Base-by-base conservation (phyloP, 495 filamentous ascomycete species). In the Amphirosellinia nigrospora region DNA sequence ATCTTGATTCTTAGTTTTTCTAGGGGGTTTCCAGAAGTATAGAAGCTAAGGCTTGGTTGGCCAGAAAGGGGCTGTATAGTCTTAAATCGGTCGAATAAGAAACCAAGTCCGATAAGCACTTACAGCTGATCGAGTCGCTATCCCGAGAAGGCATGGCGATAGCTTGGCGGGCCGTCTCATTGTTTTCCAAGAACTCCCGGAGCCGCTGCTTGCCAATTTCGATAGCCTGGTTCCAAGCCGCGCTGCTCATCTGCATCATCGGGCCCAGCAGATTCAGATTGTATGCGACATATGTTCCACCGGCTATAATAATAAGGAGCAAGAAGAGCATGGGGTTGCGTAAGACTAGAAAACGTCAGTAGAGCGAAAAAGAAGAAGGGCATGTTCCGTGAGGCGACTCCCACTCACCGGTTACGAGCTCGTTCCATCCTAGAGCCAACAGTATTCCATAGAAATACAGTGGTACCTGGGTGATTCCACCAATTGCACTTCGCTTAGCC, bases 401-500 rank as follows among this genome's bases (percentile, higher is more conserved):
- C 34, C 38, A 78, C 92, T 85, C 85, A 96, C 94, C 92, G 75
- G 93, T 92, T 71, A 94, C 77, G 69, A 98, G 93, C 81, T 99
- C 96, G 79, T 99, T 99, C 96, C 96, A 98, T 30, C 96, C 96
- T 48, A 99, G 83, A 36, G 93, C 93, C 68, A 99, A 81, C 64
- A 99, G 81, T 60, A 98, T 74, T 23, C 88, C 95, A 72, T 97
- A 99, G 78, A 98, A 97, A 79, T 97, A 98, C 65, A 97, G 77
- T 23, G 96, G 96, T 66, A 98, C 92, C 81, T 98, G 94, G 4
- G 93, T 93, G 72, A 99, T 92, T 68, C 95, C 94, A 52, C 96
- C 96, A 75, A 98, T 97, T 41, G 96, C 95, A 80, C 94, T 93
- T 55, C 96, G 88, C 86, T 98, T 98, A 39, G 96, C 96, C 80